Evolutionary conservation across 805 yeast genomes (phyloP), one percentile per base, ranked within the genome.

Genomic region (Henningerozyma blattae): DNA sequence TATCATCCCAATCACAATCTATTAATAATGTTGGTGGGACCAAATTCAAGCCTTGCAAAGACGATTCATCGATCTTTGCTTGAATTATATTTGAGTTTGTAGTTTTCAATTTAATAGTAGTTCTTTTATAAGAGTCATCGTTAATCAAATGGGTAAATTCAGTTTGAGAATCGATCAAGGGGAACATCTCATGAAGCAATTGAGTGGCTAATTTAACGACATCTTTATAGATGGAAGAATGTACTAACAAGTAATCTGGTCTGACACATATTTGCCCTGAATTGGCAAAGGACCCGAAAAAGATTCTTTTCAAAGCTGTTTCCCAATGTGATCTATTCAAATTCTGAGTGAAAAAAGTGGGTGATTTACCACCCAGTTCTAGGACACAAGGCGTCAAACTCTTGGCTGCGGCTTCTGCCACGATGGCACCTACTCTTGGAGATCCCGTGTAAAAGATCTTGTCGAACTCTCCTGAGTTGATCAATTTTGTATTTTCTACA

Each of bases 291-390:
- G 78, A 73, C 14, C 87, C 89, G 82, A 91, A 83, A 1, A 69
- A 67, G 13, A 84, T 59, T 56, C 96, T 70, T 42, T 67, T 68
- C 18, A 85, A 65, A 4, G 70, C 65, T 1, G 60, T 54, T 8
- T 57, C 48, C 25, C 75, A 45, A 36, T 72, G 64, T n/a, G 45
- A 50, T 36, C 64, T 62, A 12, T 60, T 60, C 32, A 67, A 58
- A 41, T 62, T 64, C 31, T 61, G 67, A 33, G 85, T 68, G 9
- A 87, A 61, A 45, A 86, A 68, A 2, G 72, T 81, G 0, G 97
- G 97, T 6, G 89, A 78, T 56, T 89, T 89, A 4, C 97, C 97
- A 34, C 97, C 96, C 30, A 87, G 64, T 58, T 87, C 97, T 40
- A 87, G 65, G 7, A 81, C 58, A 9, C 70, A 69, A 1, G 96